Evolutionary conservation across 495 filamentous ascomycete species (phyloP), one percentile per base, ranked within the genome.

Genomic region (Parathielavia appendiculata): DNA sequence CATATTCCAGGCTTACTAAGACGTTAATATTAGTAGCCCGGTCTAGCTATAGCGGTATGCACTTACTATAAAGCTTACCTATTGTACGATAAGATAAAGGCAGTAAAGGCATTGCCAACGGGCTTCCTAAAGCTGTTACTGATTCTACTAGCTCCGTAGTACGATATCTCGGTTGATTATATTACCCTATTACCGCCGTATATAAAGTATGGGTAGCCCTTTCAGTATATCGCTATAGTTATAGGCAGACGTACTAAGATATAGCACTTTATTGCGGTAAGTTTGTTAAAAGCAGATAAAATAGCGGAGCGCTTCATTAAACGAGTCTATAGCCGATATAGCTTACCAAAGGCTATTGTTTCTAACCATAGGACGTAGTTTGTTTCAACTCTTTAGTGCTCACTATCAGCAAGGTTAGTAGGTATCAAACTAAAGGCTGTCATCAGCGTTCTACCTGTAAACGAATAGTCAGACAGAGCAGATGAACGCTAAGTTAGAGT

Each of bases 191-290:
- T 46, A 5, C 46, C 46, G 16, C 20, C 44, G 2, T 46, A 12
- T 22, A 5, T 1, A 22, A 23, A 22, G 10, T 4, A 16, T 2
- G 44, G 44, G 44, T 9, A 46, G 22, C 5, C 26, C 34, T 16
- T 39, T 35, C 12, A 35, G 22, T 12, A 46, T 41, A 23, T 56
- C 1, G 19, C 36, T 5, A 41, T 56, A 0, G 39, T 56, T 0
- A 41, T 56, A 1, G 54, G 48, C 34, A 4, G 54, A 19, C 44
- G 47, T 1, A 56, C 54, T 0, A 56, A 48, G 23, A 48, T 48
- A 16, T 12, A 26, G 19, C 45, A 48, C 22, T 48, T 48, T 16
- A 48, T 48, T 7, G 8, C 45, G 12, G 48, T 14, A 16, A 14
- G 5, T 16, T 4, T 13, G 22, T 17, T 48, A 16, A 26, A 48